Evolutionary conservation across 495 filamentous ascomycete genomes (phyloP).

Genomic region (Talaromyces borbonicus): DNA sequence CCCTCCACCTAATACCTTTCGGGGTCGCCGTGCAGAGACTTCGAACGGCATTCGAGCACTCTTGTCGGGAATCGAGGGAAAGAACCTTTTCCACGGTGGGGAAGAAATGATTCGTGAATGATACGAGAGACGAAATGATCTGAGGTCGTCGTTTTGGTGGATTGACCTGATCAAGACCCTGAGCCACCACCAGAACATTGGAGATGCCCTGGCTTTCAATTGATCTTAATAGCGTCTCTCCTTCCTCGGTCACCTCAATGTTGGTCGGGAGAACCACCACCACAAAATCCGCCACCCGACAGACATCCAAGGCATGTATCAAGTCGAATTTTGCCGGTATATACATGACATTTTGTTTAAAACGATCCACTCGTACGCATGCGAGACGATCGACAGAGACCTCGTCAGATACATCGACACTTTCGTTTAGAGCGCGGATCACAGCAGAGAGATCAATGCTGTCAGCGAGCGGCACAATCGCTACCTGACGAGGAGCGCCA

Average conservation of each 20-base stretch:
- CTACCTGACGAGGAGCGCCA: constrained; percentile 85
- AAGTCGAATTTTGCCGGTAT: constrained; percentile 62
- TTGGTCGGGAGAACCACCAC: constrained; percentile 71
- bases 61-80: constrained; percentile 74
- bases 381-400: constrained; percentile 46
- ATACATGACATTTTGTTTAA: constrained; percentile 88
- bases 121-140: constrained; percentile 69
- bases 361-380: constrained; percentile 68
- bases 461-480: constrained; percentile 71
- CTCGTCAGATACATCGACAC: constrained; percentile 67
- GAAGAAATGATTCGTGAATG: constrained; percentile 89
- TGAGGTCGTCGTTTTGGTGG: constrained; percentile 67
- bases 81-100: constrained; percentile 79
- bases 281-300: constrained; percentile 81
- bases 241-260: constrained; percentile 70
- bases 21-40: constrained; percentile 82
- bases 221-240: constrained; percentile 70
- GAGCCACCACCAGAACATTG: constrained; percentile 69
- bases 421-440: constrained; percentile 60
- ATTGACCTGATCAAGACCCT: constrained; percentile 67
- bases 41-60: constrained; percentile 80
- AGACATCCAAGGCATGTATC: constrained; percentile 70
- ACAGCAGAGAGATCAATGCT: constrained; percentile 57
- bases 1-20: constrained; percentile 88
- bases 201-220: constrained; percentile 92